A percentile compares a stretch with the other conserved stretches of the same genome.
Evolutionary conservation across 176 grass and related monocot genomes (phyloP).

Genomic region (maize (Zea mays)): Zm-B73-REFERENCE-NAM-5.0 NC_050099.1:239951501-239952000

Average conservation of each 20-base stretch:
- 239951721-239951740: slow-evolving; percentile 97
- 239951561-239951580: neutral
- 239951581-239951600: neutral
- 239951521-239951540: neutral
- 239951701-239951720: slow-evolving; percentile 96
- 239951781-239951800: slow-evolving; percentile 99
- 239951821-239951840: slow-evolving; percentile 99
- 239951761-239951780: slow-evolving; percentile 98
- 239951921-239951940: slow-evolving; percentile 65
- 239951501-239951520: neutral
- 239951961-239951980: slow-evolving; percentile 97
- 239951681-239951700: slow-evolving; percentile 97
- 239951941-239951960: slow-evolving; percentile 98
- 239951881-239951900: slow-evolving; percentile 8
- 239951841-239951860: slow-evolving; percentile 99
- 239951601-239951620: neutral
- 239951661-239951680: slow-evolving; percentile 95
- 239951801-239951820: slow-evolving; percentile 99
- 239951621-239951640: slow-evolving; percentile 36
- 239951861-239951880: slow-evolving; percentile 79
- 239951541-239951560: neutral
- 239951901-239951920: slow-evolving; percentile 12
- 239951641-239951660: slow-evolving; percentile 99
- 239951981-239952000: slow-evolving; percentile 98
- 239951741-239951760: slow-evolving; percentile 86